A percentile compares a stretch with the other conserved stretches of the same genome.
Evolutionary conservation across 2,329 filamentous ascomycete species (phyloP).

Genomic region (Fusarium multiceps): DNA sequence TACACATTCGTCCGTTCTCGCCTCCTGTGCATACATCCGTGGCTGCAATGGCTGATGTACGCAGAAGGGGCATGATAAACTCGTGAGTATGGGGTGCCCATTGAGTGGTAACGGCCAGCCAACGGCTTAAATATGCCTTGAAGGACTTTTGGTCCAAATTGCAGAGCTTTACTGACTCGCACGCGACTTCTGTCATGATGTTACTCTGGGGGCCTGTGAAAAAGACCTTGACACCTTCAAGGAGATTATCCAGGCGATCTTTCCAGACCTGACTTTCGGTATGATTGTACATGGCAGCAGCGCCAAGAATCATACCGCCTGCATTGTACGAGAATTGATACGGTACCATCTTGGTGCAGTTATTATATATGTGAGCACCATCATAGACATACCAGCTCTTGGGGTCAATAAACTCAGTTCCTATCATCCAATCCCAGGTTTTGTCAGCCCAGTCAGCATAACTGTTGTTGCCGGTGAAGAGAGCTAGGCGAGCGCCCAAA

Average conservation of each 20-base stretch:
- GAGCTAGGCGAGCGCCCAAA: conserved; percentile 73
- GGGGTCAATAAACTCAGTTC: conserved; percentile 66
- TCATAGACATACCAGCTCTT: conserved; percentile 71
- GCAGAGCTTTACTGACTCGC: conserved; percentile 70
- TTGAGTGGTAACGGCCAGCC: conserved; percentile 71
- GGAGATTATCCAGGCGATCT: conserved; percentile 65
- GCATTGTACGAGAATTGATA: conserved; percentile 78
- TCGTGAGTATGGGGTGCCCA: conserved; percentile 70
- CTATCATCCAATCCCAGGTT: conserved; percentile 76
- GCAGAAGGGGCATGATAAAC: conserved; percentile 64
- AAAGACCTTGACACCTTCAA: conserved; percentile 65
- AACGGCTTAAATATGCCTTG: conserved; percentile 71
- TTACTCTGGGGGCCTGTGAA: conserved; percentile 63
- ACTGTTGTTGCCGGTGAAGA: conserved; percentile 80
- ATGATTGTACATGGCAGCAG: conserved; percentile 77
- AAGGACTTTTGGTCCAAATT: conserved; percentile 72
- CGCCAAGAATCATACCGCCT: conserved; percentile 73
- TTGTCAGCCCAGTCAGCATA: conserved; percentile 82
- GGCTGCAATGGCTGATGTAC: conserved; percentile 67
- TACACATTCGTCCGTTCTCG: conserved; percentile 67
- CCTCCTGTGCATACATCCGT: conserved; percentile 69
- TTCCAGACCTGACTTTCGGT: conserved; percentile 65
- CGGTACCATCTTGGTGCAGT: conserved; percentile 68
- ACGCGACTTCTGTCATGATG: conserved; percentile 74
- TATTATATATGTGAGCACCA: conserved; percentile 66